A percentile compares a stretch with the other conserved stretches of the same genome.
Conservation (phyloP, 768 basidiomycete genomes). For the Mycena maculata region DNA sequence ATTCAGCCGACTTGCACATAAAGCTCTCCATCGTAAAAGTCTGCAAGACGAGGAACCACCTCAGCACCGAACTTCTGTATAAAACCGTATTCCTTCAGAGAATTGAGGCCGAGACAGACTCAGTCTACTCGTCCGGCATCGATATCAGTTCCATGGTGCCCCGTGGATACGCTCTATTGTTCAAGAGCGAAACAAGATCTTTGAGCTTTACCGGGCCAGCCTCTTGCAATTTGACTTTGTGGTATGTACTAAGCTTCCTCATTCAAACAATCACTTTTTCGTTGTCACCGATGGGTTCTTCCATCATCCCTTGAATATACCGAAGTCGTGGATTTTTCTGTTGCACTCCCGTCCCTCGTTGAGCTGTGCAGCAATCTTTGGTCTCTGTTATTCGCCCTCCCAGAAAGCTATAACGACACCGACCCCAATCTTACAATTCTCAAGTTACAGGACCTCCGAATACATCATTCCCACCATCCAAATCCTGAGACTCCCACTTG, state of each 20-base stretch:
- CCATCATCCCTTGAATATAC: not conserved
- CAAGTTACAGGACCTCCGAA: not conserved
- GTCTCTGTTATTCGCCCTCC: not conserved
- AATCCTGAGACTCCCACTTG: not conserved
- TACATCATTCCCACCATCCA: not conserved
- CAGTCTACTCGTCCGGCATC: constrained; percentile 21
- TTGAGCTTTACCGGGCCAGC: constrained; percentile 18
- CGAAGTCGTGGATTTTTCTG: not conserved
- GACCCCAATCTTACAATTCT: not conserved
- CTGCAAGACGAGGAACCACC: constrained; percentile 24
- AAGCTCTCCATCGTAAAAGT: constrained; percentile 23
- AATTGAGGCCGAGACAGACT: constrained; percentile 10
- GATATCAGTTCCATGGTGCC: constrained; percentile 17
- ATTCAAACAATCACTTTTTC: not conserved
- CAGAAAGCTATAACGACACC: not conserved
- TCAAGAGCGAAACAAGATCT: constrained; percentile 6
- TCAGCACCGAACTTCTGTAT: constrained; percentile 27
- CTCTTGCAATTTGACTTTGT: not conserved
- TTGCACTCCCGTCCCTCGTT: not conserved
- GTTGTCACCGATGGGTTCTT: not conserved
- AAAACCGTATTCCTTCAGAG: constrained; percentile 24
- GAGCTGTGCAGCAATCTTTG: not conserved
- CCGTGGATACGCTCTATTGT: constrained; percentile 7
- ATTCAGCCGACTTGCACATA: not conserved
- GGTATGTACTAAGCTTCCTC: not conserved